Conservation (phyloP, 768 basidiomycete genomes). For the Phaeolepiota aurea region DNA sequence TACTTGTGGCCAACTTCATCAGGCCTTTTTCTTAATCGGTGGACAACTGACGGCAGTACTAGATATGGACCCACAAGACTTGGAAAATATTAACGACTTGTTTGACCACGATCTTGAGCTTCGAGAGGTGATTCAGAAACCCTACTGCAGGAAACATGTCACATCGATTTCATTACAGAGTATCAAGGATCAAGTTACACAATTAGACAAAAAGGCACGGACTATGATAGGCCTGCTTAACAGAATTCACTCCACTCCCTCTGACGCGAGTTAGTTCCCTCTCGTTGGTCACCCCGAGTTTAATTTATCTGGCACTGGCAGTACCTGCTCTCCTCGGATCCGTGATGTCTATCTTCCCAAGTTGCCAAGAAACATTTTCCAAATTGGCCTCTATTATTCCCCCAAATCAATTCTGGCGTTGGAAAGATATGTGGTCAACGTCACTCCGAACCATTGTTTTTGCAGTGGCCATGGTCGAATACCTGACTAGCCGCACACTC, state of each 20-base stretch:
- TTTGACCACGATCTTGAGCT: slow-evolving; percentile 58
- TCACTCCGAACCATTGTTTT: slow-evolving; percentile 63
- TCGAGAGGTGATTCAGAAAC: slow-evolving; percentile 43
- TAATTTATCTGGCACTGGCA: slow-evolving; percentile 17
- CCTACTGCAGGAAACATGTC: background rate
- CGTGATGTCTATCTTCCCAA: slow-evolving; percentile 45
- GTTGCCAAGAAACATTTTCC: slow-evolving; percentile 41
- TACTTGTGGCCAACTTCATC: no score
- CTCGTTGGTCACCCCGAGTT: slow-evolving; percentile 2
- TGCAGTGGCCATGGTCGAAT: slow-evolving; percentile 56
- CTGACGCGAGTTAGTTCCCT: slow-evolving; percentile 40
- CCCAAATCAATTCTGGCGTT: slow-evolving; percentile 70
- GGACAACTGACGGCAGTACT: no score
- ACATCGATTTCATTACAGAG: slow-evolving; percentile 35
- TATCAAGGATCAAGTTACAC: slow-evolving; percentile 70
- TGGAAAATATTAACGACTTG: slow-evolving; percentile 48
- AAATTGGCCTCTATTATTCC: slow-evolving; percentile 56
- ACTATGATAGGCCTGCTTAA: slow-evolving; percentile 69
- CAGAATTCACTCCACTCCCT: slow-evolving; percentile 71
- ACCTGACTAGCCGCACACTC: slow-evolving; percentile 49
- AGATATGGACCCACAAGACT: slow-evolving; percentile 54
- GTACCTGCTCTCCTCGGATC: slow-evolving; percentile 53
- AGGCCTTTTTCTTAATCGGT: no score
- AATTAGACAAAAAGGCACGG: slow-evolving; percentile 70
- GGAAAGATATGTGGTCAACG: slow-evolving; percentile 79